Conservation (phyloP, 2,329 filamentous ascomycete genomes). For the Penicillium thymicola region DNA sequence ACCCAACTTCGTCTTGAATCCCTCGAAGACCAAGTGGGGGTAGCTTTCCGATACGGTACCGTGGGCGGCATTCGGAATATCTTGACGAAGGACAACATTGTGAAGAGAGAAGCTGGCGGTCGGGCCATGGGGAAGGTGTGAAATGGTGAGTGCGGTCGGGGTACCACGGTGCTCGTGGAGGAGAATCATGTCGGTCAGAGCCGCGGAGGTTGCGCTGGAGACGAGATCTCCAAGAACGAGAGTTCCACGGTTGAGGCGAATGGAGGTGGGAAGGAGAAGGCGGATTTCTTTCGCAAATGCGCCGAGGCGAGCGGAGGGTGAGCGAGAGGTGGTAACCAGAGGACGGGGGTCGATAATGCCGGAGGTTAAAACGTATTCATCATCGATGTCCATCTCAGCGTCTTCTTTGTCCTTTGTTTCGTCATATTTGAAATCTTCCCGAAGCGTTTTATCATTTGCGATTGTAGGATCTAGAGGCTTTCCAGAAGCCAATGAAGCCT, state of each 20-base stretch:
- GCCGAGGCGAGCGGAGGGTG: slow-evolving; percentile 78
- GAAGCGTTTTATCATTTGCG: slow-evolving; percentile 78
- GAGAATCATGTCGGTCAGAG: slow-evolving; percentile 79
- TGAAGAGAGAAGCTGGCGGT: slow-evolving; percentile 84
- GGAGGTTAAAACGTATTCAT: slow-evolving; percentile 88
- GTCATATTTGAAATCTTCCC: slow-evolving; percentile 90
- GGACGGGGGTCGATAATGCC: slow-evolving; percentile 86
- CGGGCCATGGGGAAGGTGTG: slow-evolving; percentile 83
- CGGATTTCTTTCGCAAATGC: slow-evolving; percentile 92
- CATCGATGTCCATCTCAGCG: slow-evolving; percentile 76
- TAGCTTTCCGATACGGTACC: slow-evolving; percentile 91
- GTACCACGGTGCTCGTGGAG: slow-evolving; percentile 91
- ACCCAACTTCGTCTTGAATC: slow-evolving; percentile 78
- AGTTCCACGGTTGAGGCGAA: slow-evolving; percentile 88
- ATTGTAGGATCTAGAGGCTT: slow-evolving; percentile 79
- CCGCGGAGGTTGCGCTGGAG: slow-evolving; percentile 72
- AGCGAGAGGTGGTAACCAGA: slow-evolving; percentile 84
- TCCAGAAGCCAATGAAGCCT: slow-evolving; percentile 81
- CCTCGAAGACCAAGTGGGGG: slow-evolving; percentile 92
- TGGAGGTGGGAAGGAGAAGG: slow-evolving; percentile 76
- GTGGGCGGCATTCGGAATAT: slow-evolving; percentile 82
- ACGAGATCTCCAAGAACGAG: slow-evolving; percentile 83
- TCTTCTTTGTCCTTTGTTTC: slow-evolving; percentile 71
- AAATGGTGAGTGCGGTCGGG: slow-evolving; percentile 83
- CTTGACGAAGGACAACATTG: slow-evolving; percentile 87